Evolutionary conservation across 2,329 filamentous ascomycete species (phyloP).

Genomic region (Myriosclerotinia scirpicola): DNA sequence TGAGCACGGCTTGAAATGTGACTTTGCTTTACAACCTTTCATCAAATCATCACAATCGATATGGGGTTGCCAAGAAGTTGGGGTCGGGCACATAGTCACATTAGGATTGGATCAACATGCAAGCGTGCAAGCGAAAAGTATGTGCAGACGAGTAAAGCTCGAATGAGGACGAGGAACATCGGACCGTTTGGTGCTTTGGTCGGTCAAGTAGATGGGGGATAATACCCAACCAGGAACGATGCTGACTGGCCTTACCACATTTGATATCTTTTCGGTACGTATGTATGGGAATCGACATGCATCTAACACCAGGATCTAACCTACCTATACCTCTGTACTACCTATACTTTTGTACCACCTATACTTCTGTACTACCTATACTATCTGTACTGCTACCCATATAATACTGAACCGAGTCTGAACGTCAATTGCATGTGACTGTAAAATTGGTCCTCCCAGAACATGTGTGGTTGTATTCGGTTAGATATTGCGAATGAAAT

Average conservation of each 20-base stretch:
- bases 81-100: slow-evolving; percentile 21
- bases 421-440: slow-evolving; percentile 8
- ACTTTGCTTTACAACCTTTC: slow-evolving; percentile 18
- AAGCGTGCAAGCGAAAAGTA: slow-evolving; percentile 7
- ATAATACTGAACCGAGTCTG: neutral
- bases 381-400: neutral
- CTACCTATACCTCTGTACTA: neutral
- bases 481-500: neutral
- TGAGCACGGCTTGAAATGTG: slow-evolving; percentile 17
- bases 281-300: slow-evolving; percentile 16
- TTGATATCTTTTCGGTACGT: neutral
- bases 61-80: slow-evolving; percentile 18
- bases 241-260: neutral
- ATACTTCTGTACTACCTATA: neutral
- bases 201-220: slow-evolving; percentile 2
- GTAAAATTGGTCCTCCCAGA: neutral
- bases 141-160: slow-evolving; percentile 18
- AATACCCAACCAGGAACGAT: slow-evolving; percentile 3
- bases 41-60: slow-evolving; percentile 17
- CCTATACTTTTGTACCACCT: neutral
- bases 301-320: neutral
- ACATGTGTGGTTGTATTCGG: slow-evolving; percentile 4
- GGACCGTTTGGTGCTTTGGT: slow-evolving; percentile 23
- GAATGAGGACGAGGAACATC: slow-evolving; percentile 26
- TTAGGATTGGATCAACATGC: slow-evolving; percentile 15